These are phyloP conservation scores for Balakata baccata DNA, from an alignment of 345 rosid species.

Conservation along the genomic window DNA sequence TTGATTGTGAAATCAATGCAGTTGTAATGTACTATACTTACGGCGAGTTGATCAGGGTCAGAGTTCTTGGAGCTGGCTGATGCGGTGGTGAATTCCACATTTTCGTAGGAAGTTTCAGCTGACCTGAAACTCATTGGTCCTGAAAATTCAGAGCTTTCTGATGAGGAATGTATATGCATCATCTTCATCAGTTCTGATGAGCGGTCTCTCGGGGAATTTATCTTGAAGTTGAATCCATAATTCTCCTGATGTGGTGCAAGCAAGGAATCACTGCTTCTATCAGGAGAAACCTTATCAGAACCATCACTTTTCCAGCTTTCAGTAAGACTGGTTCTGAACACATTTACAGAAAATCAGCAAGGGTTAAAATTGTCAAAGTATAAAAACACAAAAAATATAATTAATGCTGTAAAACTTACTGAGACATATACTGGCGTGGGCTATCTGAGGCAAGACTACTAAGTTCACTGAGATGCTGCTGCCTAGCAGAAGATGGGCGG, in stretches of 20 bases:
- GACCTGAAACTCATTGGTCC: constrained; percentile 31
- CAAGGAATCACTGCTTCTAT: constrained; percentile 23
- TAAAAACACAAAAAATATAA: too few relatives aligned
- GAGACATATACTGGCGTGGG: background rate
- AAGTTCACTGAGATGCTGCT: background rate
- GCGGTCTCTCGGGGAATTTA: constrained; percentile 3
- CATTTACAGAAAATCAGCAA: too few relatives aligned
- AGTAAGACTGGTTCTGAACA: constrained; percentile 22
- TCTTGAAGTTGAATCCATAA: constrained; percentile 7
- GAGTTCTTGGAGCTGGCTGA: constrained; percentile 21
- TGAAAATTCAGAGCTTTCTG: constrained; percentile 36
- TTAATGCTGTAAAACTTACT: constrained; percentile 8
- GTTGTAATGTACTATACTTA: constrained; percentile 20
- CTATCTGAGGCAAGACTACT: constrained; percentile 22
- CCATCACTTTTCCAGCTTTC: constrained; percentile 26
- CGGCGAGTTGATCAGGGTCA: constrained; percentile 21
- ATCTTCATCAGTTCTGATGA: constrained; percentile 10
- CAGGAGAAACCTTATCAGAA: constrained; percentile 26
- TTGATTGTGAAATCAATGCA: background rate
- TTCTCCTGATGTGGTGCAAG: constrained; percentile 17
- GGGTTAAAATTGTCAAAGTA: too few relatives aligned
- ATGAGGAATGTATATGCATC: constrained; percentile 20
- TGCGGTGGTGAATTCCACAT: constrained; percentile 13
- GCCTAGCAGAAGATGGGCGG: background rate
- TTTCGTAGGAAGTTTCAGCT: constrained; percentile 13